These are phyloP conservation scores for Talaromyces piceae DNA, from an alignment of 2,329 filamentous ascomycete genomes.

Conservation along the genomic window DNA sequence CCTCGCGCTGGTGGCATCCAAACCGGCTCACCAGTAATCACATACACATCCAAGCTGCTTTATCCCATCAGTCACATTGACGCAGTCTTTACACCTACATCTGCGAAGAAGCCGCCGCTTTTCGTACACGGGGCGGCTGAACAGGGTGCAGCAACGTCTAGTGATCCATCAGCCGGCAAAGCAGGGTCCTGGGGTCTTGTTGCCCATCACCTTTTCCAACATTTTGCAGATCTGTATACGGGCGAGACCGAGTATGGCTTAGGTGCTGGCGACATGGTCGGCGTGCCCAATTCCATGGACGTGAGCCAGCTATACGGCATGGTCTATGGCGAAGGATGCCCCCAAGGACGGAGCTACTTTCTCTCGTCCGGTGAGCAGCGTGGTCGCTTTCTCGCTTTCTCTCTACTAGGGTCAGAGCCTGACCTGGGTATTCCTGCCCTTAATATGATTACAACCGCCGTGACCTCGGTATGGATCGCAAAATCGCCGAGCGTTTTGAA, in stretches of 20 bases:
- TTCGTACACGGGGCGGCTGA: conserved; percentile 80
- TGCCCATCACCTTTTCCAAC: conserved; percentile 65
- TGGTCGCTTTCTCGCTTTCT: conserved; percentile 64
- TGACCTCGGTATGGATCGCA: conserved; percentile 81
- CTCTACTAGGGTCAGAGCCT: conserved; percentile 54
- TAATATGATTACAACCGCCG: conserved; percentile 59
- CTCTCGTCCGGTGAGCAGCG: conserved; percentile 66
- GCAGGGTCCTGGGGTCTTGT: conserved; percentile 74
- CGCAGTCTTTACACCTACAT: conserved; percentile 62
- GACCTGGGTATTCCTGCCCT: conserved; percentile 70
- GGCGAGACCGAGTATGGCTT: conserved; percentile 69
- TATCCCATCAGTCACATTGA: conserved; percentile 74
- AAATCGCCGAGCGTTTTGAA: conserved; percentile 67
- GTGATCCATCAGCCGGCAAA: conserved; percentile 69
- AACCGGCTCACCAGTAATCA: conserved; percentile 66
- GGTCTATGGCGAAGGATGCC: conserved; percentile 77
- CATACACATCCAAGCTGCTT: conserved; percentile 76
- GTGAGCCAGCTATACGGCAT: conserved; percentile 79
- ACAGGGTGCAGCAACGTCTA: conserved; percentile 67
- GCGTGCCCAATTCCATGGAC: conserved; percentile 80
- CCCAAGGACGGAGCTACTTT: conserved; percentile 73
- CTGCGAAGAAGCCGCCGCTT: conserved; percentile 62
- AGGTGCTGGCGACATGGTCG: conserved; percentile 66
- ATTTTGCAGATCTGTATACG: conserved; percentile 70
- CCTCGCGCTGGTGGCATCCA: conserved; percentile 51